Base-by-base conservation (phyloP, 1,284 basidiomycete species). In the Microbotryomycetes sp. region DNA sequence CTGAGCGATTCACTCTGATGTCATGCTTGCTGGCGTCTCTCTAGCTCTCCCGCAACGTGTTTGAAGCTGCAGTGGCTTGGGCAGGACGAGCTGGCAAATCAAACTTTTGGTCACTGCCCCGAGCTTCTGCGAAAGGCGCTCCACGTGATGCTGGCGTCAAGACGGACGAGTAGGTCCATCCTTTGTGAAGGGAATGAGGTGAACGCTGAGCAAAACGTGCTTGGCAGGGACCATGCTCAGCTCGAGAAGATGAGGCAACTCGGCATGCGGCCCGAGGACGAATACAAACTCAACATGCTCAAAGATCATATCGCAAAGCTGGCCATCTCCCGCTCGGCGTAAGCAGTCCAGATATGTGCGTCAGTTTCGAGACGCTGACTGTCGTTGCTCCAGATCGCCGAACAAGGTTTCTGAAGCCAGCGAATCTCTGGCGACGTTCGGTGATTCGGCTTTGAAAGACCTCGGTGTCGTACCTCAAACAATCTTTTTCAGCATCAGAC, bases 401-500 rank as follows among this genome's bases (percentile, higher is more conserved):
- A 56, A 59, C 1, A 54, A 58, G 1, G 22, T 32, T 5, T 42
- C 54, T n/a, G 63, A 65, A 23, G 46, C 58, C 15, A 19, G 55
- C 28, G 58, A 61, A 19, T 81, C 88, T 4, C 86, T 86, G 71
- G 81, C 84, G 9, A 83, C 80, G 12, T 81, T 81, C 12, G 82
- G 84, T 45, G 80, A 67, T 46, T 67, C 89, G 32, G 86, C 88
- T 68, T 78, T 89, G 47, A 85, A 88, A 74, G 88, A 89, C 73
- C 82, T 93, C 48, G 86, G 87, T 3, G 87, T 97, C n/a, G 89
- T 92, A 0, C 92, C 92, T 5, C 91, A 92, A 65, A 98, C 93
- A 0, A 88, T 98, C 25, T 97, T 99, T 77, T 81, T 98, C 69
- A 89, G 85, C 23, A 76, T 77, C 16, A 9, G 36, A 12, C 36